Evolutionary conservation across 116 monocot species (phyloP), one percentile per base, ranked within the genome.

Genomic region (Zostera marina): DNA sequence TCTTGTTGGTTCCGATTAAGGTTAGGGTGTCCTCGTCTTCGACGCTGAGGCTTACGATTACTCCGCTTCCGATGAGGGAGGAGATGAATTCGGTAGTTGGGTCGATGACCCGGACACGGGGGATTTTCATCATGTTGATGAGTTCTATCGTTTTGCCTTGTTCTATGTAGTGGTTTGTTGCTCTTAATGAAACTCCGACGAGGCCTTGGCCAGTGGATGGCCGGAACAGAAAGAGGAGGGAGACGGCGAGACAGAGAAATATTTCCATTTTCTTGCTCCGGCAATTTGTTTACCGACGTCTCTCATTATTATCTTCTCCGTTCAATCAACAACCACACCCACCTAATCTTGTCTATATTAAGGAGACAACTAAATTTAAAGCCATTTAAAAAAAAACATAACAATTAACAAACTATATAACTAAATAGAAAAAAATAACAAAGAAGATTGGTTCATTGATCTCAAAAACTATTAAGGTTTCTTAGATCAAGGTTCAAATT

Each of bases 91-190:
- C 25, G 48, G 58, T 11, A 39, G 58, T 11, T 7, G 58, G 13
- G 8, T 66, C 48, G 11, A 66, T 20, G 40, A 66, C 23, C 40
- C 46, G 66, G 40, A 49, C 58, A 8, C 66, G 66, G 47, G 52
- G 47, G 42, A 60, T 21, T 11, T 16, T 25, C 42, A 42, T 15
- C 4, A 14, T 1, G 1, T 12, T 9, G 5, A 60, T 42, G 22
- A 23, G 21, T 0, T 38, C 58, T 38, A 14, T 12, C n/a, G 42
- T 7, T 2, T 13, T 0, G 20, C 40, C 22, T 7, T 21, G 22
- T 22, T 22, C 10, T 20, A 51, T 3, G 22, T n/a, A 16, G 14
- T 3, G 14, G 63, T 15, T 38, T 11, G n/a, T 8, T 21, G 63
- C 63, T 51, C 63, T 41, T 12, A 45, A 51, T 3, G 39, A 44